phyloP scores from a whole-genome alignment of 1,284 basidiomycete species.

The Grifola frondosa region DNA sequence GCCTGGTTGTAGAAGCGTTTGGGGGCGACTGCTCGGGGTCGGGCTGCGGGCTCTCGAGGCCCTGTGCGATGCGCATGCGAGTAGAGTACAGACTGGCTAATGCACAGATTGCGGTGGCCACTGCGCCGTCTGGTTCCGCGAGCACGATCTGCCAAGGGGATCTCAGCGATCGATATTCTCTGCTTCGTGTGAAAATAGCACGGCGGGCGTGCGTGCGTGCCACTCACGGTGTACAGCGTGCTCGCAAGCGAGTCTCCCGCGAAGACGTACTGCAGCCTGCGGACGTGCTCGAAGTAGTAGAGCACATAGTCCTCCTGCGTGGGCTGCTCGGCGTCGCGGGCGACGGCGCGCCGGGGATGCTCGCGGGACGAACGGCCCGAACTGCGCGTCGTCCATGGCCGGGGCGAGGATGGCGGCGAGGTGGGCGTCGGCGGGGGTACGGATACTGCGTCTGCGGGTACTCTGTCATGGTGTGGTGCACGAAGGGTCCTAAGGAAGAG shows the following conservation, averaged over 20 bases:
- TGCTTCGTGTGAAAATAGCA: slow-evolving; percentile 10
- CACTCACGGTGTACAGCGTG: slow-evolving; percentile 58
- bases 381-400: slow-evolving; percentile 9
- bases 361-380: slow-evolving; percentile 6
- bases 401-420: slow-evolving; percentile 7
- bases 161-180: slow-evolving; percentile 7
- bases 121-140: slow-evolving; percentile 63
- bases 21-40: slow-evolving; percentile 58
- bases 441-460: slow-evolving; percentile 6
- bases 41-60: slow-evolving; percentile 52
- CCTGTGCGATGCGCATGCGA: slow-evolving; percentile 58
- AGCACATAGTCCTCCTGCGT: slow-evolving; percentile 46
- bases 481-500: slow-evolving; percentile 10
- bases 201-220: background rate
- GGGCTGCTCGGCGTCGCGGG: too few relatives aligned
- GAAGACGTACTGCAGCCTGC: slow-evolving; percentile 58
- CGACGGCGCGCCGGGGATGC: too few relatives aligned
- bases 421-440: slow-evolving; percentile 9
- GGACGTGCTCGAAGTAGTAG: slow-evolving; percentile 69
- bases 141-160: slow-evolving; percentile 49
- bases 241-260: slow-evolving; percentile 55
- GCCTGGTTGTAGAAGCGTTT: slow-evolving; percentile 64
- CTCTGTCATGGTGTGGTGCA: slow-evolving; percentile 5
- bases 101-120: slow-evolving; percentile 73
- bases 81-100: slow-evolving; percentile 69